Evolutionary conservation across 202 grass and related monocot species (phyloP), one percentile per base, ranked within the genome.

Genomic region (Carex arenaria): DNA sequence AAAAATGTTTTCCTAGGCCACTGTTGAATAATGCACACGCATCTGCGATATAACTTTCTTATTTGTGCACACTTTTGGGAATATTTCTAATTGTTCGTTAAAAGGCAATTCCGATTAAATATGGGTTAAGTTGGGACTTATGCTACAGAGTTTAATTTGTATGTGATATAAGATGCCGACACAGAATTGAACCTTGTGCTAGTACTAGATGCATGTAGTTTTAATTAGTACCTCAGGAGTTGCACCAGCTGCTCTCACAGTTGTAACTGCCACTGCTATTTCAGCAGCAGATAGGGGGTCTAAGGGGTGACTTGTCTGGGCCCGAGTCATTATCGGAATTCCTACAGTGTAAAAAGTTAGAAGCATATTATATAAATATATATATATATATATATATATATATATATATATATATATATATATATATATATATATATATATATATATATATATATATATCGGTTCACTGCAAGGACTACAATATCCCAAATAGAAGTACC

Each of bases 251-350:
- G 91, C 91, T 65, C 96, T 92, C 72, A 99, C 96, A 80, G 96
- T 99, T 89, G 87, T 89, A 85, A 99, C 85, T 84, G 96, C 96
- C 20, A 99, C 96, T 67, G 96, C 93, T 84, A 99, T 99, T 94
- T 99, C 96, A 84, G 96, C 96, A 64, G 96, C 93, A 82, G 96
- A 99, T 85, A 99, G 86, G 40, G 96, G 96, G 49, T 99, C 93
- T 84, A 99, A 90, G 74, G 96, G 96, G 79, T 99, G 96, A 60
- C 91, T 90, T 86, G 93, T 90, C 82, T 99, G 96, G 67, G 88
- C 93, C 84, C 93, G 89, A 38, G 90, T 96, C 96, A 96, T 99
- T 82, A 96, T 87, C 12, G 96, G 81, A 82, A 99, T 95, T 83
- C 96, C 96, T 99, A 91, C 32, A 56, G 11, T 34, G 30, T 36